These are phyloP conservation scores for Paracorniculantispora psalliotae DNA, from an alignment of 2,329 filamentous ascomycete species.

Conservation along the genomic window DNA sequence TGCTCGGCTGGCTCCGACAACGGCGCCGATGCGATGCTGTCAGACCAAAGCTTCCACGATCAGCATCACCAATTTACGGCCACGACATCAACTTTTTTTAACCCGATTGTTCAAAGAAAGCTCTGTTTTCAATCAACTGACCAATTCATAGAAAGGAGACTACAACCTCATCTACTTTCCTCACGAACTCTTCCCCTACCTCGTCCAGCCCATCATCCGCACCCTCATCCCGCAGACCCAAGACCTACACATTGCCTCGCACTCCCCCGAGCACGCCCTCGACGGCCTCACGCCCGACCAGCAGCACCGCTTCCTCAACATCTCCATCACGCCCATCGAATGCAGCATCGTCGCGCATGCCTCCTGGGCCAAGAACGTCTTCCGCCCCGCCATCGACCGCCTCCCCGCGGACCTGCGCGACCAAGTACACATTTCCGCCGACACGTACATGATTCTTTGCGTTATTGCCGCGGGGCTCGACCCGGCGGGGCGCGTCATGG, in stretches of 20 bases:
- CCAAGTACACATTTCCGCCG: conserved; percentile 69
- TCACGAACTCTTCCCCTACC: conserved; percentile 67
- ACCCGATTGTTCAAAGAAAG: not conserved
- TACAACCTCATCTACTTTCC: conserved; percentile 90
- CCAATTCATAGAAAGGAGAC: conserved; percentile 65
- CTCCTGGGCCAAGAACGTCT: conserved; percentile 67
- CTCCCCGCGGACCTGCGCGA: conserved; percentile 49
- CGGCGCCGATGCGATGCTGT: not conserved
- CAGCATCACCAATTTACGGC: not conserved
- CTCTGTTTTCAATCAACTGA: not conserved
- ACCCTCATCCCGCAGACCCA: conserved; percentile 67
- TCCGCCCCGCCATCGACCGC: conserved; percentile 62
- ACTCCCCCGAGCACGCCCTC: conserved; percentile 32
- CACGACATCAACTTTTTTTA: not conserved
- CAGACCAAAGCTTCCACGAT: not conserved
- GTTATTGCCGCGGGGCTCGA: conserved; percentile 88
- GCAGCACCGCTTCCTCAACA: conserved; percentile 81
- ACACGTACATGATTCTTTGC: conserved; percentile 83
- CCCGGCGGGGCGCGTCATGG: conserved; percentile 84
- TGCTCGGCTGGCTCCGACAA: conserved; percentile 12
- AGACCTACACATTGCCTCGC: conserved; percentile 31
- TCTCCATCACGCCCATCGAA: conserved; percentile 87
- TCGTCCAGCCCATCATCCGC: conserved; percentile 82
- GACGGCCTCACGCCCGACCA: conserved; percentile 46
- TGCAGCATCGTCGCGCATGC: conserved; percentile 87